Evolutionary conservation across 2,329 filamentous ascomycete genomes (phyloP), one percentile per base, ranked within the genome.

Genomic region (Colletotrichum sp.): DNA sequence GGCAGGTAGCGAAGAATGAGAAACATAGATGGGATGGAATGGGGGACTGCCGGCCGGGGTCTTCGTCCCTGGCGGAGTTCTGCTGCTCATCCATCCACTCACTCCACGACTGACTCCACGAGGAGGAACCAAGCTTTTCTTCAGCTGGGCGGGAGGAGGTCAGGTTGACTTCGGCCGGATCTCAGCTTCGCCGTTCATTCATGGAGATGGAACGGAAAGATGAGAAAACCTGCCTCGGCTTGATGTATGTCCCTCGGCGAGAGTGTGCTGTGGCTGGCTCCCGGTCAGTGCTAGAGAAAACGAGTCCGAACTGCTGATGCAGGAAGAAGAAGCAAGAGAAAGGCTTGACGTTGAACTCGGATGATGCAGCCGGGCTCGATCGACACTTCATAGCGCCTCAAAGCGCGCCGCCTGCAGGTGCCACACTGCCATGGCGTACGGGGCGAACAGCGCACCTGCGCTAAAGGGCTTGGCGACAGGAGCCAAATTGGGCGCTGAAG

Each of bases 21-120:
- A 65, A 68, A 73, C 43, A 68, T 16, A 68, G 57, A 75, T 75
- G 73, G 70, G 73, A 73, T 68, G 70, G 61, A 67, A 36, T 15
- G 21, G n/a, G 3, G n/a, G 64, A 64, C 24, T 26, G n/a, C n/a
- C 30, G 71, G 65, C 71, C 70, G 34, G 70, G 63, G 43, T 61
- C 30, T 21, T 24, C 5, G 7, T 67, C 30, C 55, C 26, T 58
- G 55, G 26, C 55, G 38, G 38, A 48, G 38, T 52, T 52, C 43
- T 52, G 18, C 12, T 52, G 43, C 43, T 52, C 43, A 21, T 52
- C n/a, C 43, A 52, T n/a, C 18, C 38, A n/a, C 38, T n/a, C 38
- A n/a, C 38, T 48, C 43, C n/a, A 48, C 43, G 43, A 21, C 43
- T 52, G 38, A 43, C 43, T 52, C 43, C 43, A 52, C 43, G 43